Evolutionary conservation across 139 green algal species (phyloP).

Genomic region (Haematococcus lacustris): DNA sequence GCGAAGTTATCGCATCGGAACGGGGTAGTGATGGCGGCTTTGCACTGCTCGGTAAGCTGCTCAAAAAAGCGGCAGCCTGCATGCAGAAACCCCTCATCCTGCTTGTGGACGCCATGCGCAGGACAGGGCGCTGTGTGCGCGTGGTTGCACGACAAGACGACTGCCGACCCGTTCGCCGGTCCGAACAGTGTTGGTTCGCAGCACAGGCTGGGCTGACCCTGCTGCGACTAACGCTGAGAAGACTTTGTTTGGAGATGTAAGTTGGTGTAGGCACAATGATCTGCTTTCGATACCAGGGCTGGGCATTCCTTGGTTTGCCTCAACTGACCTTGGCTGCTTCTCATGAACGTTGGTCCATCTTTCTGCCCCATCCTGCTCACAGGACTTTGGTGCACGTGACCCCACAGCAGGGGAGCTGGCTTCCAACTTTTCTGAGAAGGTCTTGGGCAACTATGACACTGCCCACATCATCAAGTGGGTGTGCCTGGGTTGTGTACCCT

Average conservation of each 20-base stretch:
- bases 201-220: constrained; percentile 13
- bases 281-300: not conserved
- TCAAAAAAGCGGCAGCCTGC: too few relatives aligned
- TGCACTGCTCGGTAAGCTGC: too few relatives aligned
- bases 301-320: not conserved
- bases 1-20: too few relatives aligned
- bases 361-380: not conserved
- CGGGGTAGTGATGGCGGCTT: too few relatives aligned
- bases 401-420: constrained; percentile 73
- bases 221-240: constrained; percentile 18
- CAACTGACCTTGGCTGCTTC: not conserved
- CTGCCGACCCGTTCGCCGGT: too few relatives aligned
- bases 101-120: not conserved
- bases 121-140: not conserved
- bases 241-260: constrained; percentile 36
- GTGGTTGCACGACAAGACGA: not conserved
- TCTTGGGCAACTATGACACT: constrained; percentile 85
- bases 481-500: not conserved
- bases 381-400: constrained; percentile 84
- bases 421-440: constrained; percentile 73
- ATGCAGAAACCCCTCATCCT: too few relatives aligned
- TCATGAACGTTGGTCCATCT: not conserved
- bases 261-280: not conserved
- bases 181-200: constrained; percentile 1
- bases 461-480: constrained; percentile 79